Evolutionary conservation across 495 filamentous ascomycete species (phyloP).

Genomic region (Xanthoparmelia taractica): DNA sequence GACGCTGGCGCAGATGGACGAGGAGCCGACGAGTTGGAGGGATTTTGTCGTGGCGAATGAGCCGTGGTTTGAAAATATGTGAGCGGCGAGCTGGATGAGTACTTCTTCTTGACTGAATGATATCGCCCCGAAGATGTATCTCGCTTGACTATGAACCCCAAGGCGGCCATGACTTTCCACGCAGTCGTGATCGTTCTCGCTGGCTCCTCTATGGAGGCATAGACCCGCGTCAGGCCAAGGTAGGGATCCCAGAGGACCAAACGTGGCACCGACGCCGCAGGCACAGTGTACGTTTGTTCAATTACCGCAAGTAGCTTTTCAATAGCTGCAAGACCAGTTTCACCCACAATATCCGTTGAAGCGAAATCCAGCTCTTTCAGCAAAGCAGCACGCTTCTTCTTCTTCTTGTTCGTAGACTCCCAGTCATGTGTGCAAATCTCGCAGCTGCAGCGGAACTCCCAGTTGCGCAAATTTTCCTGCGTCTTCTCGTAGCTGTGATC

Average conservation of each 20-base stretch:
- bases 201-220: constrained; percentile 7
- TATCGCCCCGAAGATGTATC: too few species aligned
- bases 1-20: neutral
- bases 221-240: constrained; percentile 27
- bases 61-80: neutral
- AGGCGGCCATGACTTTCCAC: neutral
- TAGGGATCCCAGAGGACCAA: constrained; percentile 28
- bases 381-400: constrained; percentile 20
- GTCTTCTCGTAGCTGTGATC: constrained; percentile 20
- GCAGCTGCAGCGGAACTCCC: constrained; percentile 45
- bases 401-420: constrained; percentile 21
- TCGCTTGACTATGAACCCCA: neutral
- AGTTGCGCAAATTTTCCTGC: constrained; percentile 27
- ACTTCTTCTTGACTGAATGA: too few species aligned
- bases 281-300: constrained; percentile 30
- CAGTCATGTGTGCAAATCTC: too few species aligned
- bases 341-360: neutral
- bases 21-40: neutral
- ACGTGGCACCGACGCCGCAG: constrained; percentile 29
- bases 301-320: constrained; percentile 24
- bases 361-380: constrained; percentile 10
- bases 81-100: too few species aligned
- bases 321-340: constrained; percentile 17
- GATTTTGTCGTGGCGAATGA: neutral
- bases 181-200: neutral